Evolutionary conservation across 1,284 basidiomycete species (phyloP).

Genomic region (Flammula alnicola): DNA sequence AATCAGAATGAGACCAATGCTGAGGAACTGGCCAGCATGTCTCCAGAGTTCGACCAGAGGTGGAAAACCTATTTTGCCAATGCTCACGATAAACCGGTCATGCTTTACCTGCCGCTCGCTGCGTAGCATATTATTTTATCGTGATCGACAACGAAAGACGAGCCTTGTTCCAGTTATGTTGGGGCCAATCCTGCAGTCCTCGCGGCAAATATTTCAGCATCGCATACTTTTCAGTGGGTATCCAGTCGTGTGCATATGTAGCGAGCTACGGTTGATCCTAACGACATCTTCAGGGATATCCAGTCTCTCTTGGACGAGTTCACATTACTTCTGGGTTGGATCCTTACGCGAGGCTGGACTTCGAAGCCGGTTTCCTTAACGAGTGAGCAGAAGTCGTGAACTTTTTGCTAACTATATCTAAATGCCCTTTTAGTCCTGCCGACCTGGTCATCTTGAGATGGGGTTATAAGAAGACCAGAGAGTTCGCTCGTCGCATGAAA

Average conservation of each 20-base stretch:
- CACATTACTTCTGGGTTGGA: constrained; percentile 47
- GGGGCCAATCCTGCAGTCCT: constrained; percentile 30
- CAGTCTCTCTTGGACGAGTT: constrained; percentile 43
- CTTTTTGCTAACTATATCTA: background rate
- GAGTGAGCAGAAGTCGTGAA: constrained; percentile 25
- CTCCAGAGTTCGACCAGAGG: constrained; percentile 37
- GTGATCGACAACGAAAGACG: background rate
- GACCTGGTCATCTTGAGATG: constrained; percentile 59
- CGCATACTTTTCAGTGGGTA: constrained; percentile 33
- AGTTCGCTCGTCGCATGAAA: constrained; percentile 60
- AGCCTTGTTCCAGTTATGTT: constrained; percentile 29
- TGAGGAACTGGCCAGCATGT: constrained; percentile 40
- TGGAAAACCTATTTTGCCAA: constrained; percentile 44
- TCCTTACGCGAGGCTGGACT: constrained; percentile 40
- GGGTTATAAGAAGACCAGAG: constrained; percentile 62
- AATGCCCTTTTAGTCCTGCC: constrained; percentile 40
- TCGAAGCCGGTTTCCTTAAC: constrained; percentile 41
- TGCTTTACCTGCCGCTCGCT: constrained; percentile 33
- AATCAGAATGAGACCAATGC: constrained; percentile 42
- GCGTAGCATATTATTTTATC: constrained; percentile 30
- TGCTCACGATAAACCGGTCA: constrained; percentile 42
- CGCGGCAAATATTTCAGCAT: constrained; percentile 36
- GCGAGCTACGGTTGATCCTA: background rate
- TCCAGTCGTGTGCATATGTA: background rate
- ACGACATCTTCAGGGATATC: constrained; percentile 37